Conservation (phyloP, 1,284 basidiomycete species). For the Ceratorhiza oryzae-sativae region DNA sequence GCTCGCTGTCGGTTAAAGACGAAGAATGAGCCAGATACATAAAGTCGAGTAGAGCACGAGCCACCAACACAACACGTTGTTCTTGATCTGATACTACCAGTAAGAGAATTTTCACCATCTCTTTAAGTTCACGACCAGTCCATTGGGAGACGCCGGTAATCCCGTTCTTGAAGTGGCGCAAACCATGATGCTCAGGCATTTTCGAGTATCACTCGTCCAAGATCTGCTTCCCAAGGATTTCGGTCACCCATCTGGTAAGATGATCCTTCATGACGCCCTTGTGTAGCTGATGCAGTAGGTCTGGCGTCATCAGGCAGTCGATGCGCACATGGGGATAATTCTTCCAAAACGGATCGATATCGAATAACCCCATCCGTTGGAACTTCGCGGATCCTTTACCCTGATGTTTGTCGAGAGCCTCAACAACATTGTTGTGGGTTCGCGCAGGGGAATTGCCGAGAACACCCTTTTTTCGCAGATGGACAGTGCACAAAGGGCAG, state of each 20-base stretch:
- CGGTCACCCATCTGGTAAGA: constrained; percentile 43
- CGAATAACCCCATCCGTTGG: constrained; percentile 1
- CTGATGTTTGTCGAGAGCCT: neutral
- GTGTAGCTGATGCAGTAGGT: constrained; percentile 44
- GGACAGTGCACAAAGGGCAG: constrained; percentile 17
- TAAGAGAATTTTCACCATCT: constrained; percentile 46
- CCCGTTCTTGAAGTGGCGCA: constrained; percentile 52
- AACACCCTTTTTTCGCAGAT: neutral
- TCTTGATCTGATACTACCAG: constrained; percentile 45
- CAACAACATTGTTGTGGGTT: neutral
- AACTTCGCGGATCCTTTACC: neutral
- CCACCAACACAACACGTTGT: constrained; percentile 37
- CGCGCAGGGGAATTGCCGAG: neutral
- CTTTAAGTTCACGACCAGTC: constrained; percentile 1
- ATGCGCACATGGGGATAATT: constrained; percentile 46
- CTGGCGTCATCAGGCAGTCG: constrained; percentile 45
- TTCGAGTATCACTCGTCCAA: constrained; percentile 30
- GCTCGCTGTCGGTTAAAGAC: neutral
- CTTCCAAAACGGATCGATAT: constrained; percentile 46
- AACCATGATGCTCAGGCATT: constrained; percentile 11
- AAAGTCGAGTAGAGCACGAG: neutral
- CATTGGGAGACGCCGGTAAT: constrained; percentile 49
- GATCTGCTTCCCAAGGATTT: constrained; percentile 8
- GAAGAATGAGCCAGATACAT: constrained; percentile 9
- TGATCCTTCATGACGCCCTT: constrained; percentile 50